Conservation (phyloP, 2,329 filamentous ascomycete genomes). For the Cladosporium sp. region DNA sequence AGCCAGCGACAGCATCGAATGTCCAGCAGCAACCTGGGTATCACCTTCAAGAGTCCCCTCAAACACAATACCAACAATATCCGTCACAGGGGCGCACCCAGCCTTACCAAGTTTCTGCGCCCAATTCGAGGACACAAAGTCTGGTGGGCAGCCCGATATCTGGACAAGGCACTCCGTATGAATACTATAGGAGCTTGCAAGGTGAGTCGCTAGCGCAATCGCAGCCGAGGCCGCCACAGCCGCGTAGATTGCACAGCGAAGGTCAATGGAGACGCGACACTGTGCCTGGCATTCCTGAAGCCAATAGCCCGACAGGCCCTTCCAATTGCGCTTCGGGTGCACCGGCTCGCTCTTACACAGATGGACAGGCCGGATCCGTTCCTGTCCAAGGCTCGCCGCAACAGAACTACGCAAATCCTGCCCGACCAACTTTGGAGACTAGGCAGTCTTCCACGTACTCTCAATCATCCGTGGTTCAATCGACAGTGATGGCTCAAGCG, state of each 20-base stretch:
- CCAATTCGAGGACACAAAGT: neutral
- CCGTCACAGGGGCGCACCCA: neutral
- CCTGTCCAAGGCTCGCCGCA: neutral
- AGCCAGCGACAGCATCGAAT: neutral
- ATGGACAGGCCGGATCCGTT: neutral
- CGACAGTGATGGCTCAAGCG: neutral
- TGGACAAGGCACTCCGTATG: neutral
- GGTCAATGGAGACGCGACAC: neutral
- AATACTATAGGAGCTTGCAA: neutral
- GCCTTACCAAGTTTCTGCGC: neutral
- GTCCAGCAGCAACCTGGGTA: neutral
- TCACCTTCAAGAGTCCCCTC: neutral
- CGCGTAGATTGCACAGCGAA: slow-evolving; percentile 2
- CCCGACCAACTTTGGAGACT: neutral
- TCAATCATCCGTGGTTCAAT: neutral
- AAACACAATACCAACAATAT: neutral
- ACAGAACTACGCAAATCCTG: neutral
- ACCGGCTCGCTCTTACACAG: neutral
- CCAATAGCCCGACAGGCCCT: neutral
- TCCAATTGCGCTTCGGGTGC: neutral
- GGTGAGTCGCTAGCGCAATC: neutral
- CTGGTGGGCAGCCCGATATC: neutral
- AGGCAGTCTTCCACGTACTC: slow-evolving; percentile 6
- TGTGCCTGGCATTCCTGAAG: slow-evolving; percentile 5
- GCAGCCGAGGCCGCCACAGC: slow-evolving; percentile 1